Evolutionary conservation across 2,329 filamentous ascomycete genomes (phyloP).

Genomic region (Volutella citrinella): DNA sequence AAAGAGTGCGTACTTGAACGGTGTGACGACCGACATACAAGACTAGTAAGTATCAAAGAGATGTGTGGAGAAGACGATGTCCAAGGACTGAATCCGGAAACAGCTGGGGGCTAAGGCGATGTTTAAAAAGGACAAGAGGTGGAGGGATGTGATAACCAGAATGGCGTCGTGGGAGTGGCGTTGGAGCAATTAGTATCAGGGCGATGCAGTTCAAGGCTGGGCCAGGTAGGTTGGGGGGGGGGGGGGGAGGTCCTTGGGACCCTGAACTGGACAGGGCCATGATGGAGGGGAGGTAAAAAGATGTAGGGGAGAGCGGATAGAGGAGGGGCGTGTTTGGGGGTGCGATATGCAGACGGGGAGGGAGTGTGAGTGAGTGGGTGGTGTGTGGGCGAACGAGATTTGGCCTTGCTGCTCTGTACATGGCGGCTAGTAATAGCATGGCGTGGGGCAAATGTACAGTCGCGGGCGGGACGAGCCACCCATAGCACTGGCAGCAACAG

Average conservation of each 20-base stretch:
- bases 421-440: no score
- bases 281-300: neutral
- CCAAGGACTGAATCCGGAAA: neutral
- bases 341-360: neutral
- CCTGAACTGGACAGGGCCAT: neutral
- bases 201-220: neutral
- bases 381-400: neutral
- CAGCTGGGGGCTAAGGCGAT: neutral
- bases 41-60: neutral
- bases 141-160: neutral
- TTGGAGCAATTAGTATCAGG: neutral
- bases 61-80: neutral
- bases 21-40: neutral
- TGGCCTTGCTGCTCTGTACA: no score
- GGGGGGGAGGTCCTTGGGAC: no score
- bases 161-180: no score
- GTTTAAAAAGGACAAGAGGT: neutral
- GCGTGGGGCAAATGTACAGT: no score
- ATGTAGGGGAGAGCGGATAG: neutral
- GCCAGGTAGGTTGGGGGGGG: neutral
- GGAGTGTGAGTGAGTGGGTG: conserved; percentile 8
- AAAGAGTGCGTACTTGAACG: neutral
- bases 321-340: neutral
- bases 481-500: neutral
- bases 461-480: neutral